Evolutionary conservation across 1,284 basidiomycete genomes (phyloP).

Genomic region (Malassezia sympodialis): DNA sequence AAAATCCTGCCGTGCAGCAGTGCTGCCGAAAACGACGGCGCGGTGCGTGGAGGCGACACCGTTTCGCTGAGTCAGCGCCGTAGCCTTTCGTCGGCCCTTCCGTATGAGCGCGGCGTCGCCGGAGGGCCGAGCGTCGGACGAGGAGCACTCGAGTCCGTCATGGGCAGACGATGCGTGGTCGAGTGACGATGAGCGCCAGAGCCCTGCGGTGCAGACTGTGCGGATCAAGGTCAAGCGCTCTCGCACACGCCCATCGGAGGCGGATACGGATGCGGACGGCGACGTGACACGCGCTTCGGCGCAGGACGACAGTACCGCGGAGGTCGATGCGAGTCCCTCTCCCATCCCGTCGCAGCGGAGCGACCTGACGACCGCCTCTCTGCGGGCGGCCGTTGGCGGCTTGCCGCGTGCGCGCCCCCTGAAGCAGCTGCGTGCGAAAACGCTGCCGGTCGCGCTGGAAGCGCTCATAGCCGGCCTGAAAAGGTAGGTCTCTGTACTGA

Average conservation of each 20-base stretch:
- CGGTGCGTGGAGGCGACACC: background rate
- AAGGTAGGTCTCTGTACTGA: slow-evolving; percentile 35
- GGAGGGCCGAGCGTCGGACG: background rate
- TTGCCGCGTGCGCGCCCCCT: slow-evolving; percentile 8
- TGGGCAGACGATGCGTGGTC: slow-evolving; percentile 7
- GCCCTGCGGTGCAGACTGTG: background rate
- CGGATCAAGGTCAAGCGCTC: slow-evolving; percentile 13
- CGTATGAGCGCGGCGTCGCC: background rate
- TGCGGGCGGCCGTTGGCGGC: background rate
- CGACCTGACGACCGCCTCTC: background rate
- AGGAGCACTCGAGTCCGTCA: slow-evolving; percentile 6
- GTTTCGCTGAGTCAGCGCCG: background rate
- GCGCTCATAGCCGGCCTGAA: slow-evolving; percentile 9
- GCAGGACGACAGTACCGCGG: background rate
- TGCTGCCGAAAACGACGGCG: background rate
- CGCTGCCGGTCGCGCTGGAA: slow-evolving; percentile 4
- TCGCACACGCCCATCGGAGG: background rate
- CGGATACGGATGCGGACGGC: background rate
- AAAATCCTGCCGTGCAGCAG: background rate
- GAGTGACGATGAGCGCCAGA: slow-evolving; percentile 8
- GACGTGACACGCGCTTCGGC: background rate
- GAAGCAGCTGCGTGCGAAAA: slow-evolving; percentile 14
- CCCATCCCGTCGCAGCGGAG: background rate
- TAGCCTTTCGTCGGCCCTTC: background rate
- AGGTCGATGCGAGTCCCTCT: background rate